Base-by-base conservation (phyloP, 441 rosid species). In the Pelargonium cotyledonis region DNA sequence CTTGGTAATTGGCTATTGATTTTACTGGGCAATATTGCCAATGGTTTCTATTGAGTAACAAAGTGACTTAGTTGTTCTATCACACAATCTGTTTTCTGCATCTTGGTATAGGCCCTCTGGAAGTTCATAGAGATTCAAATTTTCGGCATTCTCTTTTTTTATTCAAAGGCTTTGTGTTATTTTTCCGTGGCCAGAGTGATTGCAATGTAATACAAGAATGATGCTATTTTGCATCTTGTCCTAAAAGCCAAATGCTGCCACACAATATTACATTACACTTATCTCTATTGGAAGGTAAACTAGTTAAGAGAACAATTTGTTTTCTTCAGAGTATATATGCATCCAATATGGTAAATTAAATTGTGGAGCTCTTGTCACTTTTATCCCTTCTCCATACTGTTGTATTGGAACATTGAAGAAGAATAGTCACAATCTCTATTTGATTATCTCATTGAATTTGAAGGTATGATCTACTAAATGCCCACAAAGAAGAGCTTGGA, bases 401-500 rank as follows among this genome's bases (percentile, higher is more conserved):
- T 26, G 8, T 61, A 15, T 11, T 11, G 38, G 23, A 21, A 60
- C 10, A 11, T 23, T 60, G n/a, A 23, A 60, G 64, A 60, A 60
- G 64, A 19, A 23, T 60, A 60, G 2, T 60, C 64, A 60, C 38
- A 21, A 11, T 61, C 51, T 69, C 65, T 21, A 21, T 8, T 38
- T 38, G 40, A 38, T 38, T 38, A 38, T 38, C 43, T 40, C 10
- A 21, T 26, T 78, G 16, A 64, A 67, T 79, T 73, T 73, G 23
- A 71, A 95, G 99, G 99, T 92, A 81, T 73, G 93, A 92, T 78
- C 85, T 92, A 60, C 75, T 95, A 68, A 68, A 86, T 80, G 78
- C 89, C 69, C 90, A 92, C 83, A 88, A 88, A 84, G 93, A 95
- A 80, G 95, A 95, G 73, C 91, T 95, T 79, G 99, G 96, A 68